phyloP scores from a whole-genome alignment of 1,284 basidiomycete genomes.

The Austroboletus olivaceoglutinosus region DNA sequence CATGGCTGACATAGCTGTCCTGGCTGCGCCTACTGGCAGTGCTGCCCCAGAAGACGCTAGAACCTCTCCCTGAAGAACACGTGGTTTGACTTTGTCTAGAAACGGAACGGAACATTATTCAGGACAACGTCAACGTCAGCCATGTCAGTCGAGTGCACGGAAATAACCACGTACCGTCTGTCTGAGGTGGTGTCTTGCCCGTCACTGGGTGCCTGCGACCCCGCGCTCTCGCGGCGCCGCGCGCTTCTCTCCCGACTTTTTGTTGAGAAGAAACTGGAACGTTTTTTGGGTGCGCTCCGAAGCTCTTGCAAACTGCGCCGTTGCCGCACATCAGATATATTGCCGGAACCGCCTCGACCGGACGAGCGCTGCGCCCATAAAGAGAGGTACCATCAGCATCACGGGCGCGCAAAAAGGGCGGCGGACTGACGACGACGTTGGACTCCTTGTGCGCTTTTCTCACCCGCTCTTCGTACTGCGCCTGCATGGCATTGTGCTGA shows the following conservation, averaged over 20 bases:
- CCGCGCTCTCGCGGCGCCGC: slow-evolving; percentile 29
- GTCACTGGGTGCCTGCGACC: slow-evolving; percentile 22
- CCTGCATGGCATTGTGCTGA: slow-evolving; percentile 20
- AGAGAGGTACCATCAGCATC: neutral
- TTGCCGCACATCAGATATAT: slow-evolving; percentile 23
- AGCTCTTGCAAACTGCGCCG: slow-evolving; percentile 31
- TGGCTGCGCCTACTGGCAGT: neutral
- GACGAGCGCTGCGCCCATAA: slow-evolving; percentile 45
- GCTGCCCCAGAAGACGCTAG: neutral
- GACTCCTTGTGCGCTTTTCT: slow-evolving; percentile 42
- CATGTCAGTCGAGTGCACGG: neutral
- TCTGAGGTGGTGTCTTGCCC: slow-evolving; percentile 29
- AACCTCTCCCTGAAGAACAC: slow-evolving; percentile 17
- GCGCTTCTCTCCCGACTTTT: slow-evolving; percentile 66
- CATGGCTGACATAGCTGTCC: neutral
- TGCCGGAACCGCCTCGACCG: slow-evolving; percentile 34
- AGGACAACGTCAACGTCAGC: too few relatives aligned
- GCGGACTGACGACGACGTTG: slow-evolving; percentile 38
- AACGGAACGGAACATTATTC: neutral
- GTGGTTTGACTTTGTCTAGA: slow-evolving; percentile 14
- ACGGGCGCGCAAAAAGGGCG: neutral
- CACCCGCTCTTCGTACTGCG: slow-evolving; percentile 43
- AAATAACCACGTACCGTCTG: slow-evolving; percentile 35
- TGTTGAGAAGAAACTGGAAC: slow-evolving; percentile 43
- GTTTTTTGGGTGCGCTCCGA: slow-evolving; percentile 23